Evolutionary conservation across 176 grass and related monocot species (phyloP), one percentile per base, ranked within the genome.

Genomic region (Dactylis glomerata): DNA sequence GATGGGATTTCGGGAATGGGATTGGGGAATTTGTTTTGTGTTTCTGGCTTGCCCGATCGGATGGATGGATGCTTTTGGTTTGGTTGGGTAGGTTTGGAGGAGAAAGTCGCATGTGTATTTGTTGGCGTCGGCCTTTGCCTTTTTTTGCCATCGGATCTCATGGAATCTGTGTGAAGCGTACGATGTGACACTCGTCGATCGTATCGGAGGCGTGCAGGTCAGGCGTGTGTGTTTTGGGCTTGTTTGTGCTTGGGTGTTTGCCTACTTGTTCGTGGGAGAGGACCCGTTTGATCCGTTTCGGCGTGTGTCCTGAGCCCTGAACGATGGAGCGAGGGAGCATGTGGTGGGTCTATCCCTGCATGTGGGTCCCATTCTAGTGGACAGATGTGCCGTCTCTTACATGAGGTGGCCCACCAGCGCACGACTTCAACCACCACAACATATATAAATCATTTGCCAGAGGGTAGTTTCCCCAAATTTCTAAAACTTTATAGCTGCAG

Each of bases 261-360:
- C 34, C 37, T 51, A 42, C 1, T 14, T 71, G 51, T 61, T 86
- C 88, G 78, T 77, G 71, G 73, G 77, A 22, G 83, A 63, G 10
- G 34, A 10, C 72, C 63, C 78, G 78, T 82, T 86, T 86, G 88
- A 86, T 90, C 83, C 65, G 83, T 72, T 28, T 73, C 55, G 45
- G 44, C 73, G 2, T 36, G n/a, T 56, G 69, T 47, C 69, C 68
- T 23, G 41, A 49, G 15, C 46, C 62, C 27, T 55, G 3, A 38
- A 22, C 62, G 72, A 68, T 62, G 79, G 61, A 89, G 82, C 82
- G 76, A 70, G 49, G 49, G 63, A 41, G 40, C 40, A 41, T 41
- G 6, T 9, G 40, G 6, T 41, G 7, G 40, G n/a, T n/a, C n/a
- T n/a, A n/a, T n/a, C n/a, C n/a, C n/a, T n/a, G 2, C 20, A 19